A percentile compares a stretch with the other conserved stretches of the same genome.
These are phyloP conservation scores for Trichocomaceae sp. DNA, from an alignment of 2,329 filamentous ascomycete genomes.

Conservation along the genomic window DNA sequence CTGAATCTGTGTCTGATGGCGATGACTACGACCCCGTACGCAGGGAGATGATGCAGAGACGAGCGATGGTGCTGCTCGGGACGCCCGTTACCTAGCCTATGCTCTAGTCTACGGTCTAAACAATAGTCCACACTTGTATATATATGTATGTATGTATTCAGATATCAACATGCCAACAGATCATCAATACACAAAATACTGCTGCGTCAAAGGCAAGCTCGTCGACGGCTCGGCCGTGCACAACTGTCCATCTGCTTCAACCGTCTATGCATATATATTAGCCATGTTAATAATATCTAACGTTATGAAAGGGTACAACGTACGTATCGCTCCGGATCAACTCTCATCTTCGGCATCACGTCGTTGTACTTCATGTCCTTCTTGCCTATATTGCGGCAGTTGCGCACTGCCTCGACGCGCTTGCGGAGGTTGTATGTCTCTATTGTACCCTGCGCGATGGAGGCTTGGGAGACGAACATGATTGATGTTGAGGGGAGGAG, in stretches of 20 bases:
- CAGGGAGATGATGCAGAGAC: slow-evolving; percentile 12
- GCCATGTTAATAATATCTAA: too few relatives aligned
- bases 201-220: slow-evolving; percentile 67
- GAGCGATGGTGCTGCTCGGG: slow-evolving; percentile 12
- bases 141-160: not conserved
- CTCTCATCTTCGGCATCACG: slow-evolving; percentile 74
- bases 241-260: slow-evolving; percentile 73
- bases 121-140: not conserved
- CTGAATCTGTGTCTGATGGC: not conserved
- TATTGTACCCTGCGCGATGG: slow-evolving; percentile 60
- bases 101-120: too few relatives aligned
- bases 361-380: slow-evolving; percentile 88
- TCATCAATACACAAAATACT: slow-evolving; percentile 65
- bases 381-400: slow-evolving; percentile 70
- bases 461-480: slow-evolving; percentile 73
- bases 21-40: slow-evolving; percentile 1
- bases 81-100: too few relatives aligned
- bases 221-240: slow-evolving; percentile 68
- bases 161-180: too few relatives aligned
- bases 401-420: slow-evolving; percentile 70
- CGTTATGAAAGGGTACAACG: slow-evolving; percentile 24
- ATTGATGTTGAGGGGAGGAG: slow-evolving; percentile 66
- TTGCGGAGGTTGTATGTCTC: slow-evolving; percentile 69
- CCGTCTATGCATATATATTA: slow-evolving; percentile 41
- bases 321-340: slow-evolving; percentile 83